Conservation (phyloP, 2,329 filamentous ascomycete genomes). For the Gyromitra esculenta region DNA sequence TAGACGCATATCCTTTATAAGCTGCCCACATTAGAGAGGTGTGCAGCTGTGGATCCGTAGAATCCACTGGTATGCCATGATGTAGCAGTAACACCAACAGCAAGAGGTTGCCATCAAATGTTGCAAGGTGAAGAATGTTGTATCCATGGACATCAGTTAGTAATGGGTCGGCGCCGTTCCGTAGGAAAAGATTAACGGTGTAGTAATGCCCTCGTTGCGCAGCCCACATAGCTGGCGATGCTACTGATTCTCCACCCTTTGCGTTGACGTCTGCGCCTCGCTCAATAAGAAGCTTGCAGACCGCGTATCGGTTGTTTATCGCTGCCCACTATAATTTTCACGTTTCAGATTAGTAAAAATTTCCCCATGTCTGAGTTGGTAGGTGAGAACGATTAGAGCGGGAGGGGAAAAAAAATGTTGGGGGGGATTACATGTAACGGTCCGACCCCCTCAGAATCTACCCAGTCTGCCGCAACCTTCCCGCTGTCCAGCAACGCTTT, state of each 20-base stretch:
- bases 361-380: slow-evolving; percentile 10
- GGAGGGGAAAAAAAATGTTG: slow-evolving; percentile 8
- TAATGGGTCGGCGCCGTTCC: slow-evolving; percentile 90
- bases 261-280: slow-evolving; percentile 89
- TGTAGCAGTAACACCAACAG: slow-evolving; percentile 89
- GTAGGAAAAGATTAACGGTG: slow-evolving; percentile 88
- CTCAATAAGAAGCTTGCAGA: slow-evolving; percentile 94
- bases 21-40: slow-evolving; percentile 98
- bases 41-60: slow-evolving; percentile 87
- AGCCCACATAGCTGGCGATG: slow-evolving; percentile 95
- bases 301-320: slow-evolving; percentile 97
- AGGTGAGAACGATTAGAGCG: slow-evolving; percentile 43
- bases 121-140: slow-evolving; percentile 96
- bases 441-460: slow-evolving; percentile 92
- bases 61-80: slow-evolving; percentile 93
- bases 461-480: slow-evolving; percentile 82
- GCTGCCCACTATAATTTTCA: slow-evolving; percentile 80
- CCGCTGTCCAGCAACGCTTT: slow-evolving; percentile 87
- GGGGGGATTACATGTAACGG: slow-evolving; percentile 81
- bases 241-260: slow-evolving; percentile 93
- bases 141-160: slow-evolving; percentile 95
- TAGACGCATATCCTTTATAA: slow-evolving; percentile 93
- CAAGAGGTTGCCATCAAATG: slow-evolving; percentile 94
- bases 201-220: slow-evolving; percentile 97
- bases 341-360: slow-evolving; percentile 49